Conservation (phyloP, 371 early-diverging fungal genomes). For the Gilbertella persicaria region DNA sequence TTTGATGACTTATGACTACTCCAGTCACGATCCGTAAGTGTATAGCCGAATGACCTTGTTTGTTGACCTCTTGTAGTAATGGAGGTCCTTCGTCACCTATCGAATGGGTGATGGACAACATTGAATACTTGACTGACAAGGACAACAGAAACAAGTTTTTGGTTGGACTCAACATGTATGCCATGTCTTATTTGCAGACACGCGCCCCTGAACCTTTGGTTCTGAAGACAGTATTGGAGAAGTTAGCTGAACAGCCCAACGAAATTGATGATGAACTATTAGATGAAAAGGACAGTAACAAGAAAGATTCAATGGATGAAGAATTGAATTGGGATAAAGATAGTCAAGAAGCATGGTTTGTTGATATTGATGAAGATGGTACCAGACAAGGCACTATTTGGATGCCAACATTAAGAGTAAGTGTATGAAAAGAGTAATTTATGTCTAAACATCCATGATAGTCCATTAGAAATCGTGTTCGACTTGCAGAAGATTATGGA, state of each 20-base stretch:
- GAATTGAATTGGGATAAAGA: slow-evolving; percentile 48
- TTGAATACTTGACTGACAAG: slow-evolving; percentile 38
- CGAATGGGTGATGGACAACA: slow-evolving; percentile 60
- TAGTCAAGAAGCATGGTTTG: slow-evolving; percentile 47
- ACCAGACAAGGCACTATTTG: slow-evolving; percentile 44
- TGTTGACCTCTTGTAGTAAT: slow-evolving; percentile 15
- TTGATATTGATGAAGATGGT: slow-evolving; percentile 38
- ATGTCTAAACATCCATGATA: slow-evolving; percentile 7
- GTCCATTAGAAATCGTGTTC: slow-evolving; percentile 51
- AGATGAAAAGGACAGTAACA: slow-evolving; percentile 18
- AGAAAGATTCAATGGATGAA: slow-evolving; percentile 1
- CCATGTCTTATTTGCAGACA: slow-evolving; percentile 43
- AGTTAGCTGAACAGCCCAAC: slow-evolving; percentile 22
- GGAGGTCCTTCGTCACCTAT: slow-evolving; percentile 61
- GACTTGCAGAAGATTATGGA: slow-evolving; percentile 56
- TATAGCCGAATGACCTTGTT: background rate
- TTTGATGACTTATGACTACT: slow-evolving; percentile 69
- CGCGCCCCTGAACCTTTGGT: slow-evolving; percentile 35
- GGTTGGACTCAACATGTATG: slow-evolving; percentile 61
- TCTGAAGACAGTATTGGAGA: slow-evolving; percentile 36
- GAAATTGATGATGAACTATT: slow-evolving; percentile 5
- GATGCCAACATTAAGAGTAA: slow-evolving; percentile 55
- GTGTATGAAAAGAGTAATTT: background rate
- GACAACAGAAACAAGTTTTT: slow-evolving; percentile 49
- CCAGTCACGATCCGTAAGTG: slow-evolving; percentile 40